Base-by-base conservation (phyloP, 83 land plant species). In the Diphasiastrum complanatum region DNA sequence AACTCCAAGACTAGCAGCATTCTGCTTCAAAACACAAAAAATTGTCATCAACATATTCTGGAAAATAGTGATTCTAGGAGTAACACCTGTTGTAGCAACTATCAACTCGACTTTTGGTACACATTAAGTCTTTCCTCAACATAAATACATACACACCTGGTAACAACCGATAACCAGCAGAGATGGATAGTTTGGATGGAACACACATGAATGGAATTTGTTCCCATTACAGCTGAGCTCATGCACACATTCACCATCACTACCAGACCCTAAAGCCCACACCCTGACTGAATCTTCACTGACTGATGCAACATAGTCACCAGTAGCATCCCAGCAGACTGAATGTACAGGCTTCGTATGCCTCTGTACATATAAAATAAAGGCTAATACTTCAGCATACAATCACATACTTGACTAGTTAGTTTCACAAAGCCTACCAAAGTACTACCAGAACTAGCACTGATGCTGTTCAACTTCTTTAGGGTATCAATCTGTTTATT, bases 251-350 rank as follows among this genome's bases (percentile, higher is more conserved):
- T 83, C 97, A 2, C 86, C 97, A 38, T 84, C 97, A 20, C 60
- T 63, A 27, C 92, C 97, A 5, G 89, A 71, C 23, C 84, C 73
- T 25, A 91, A 34, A 10, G 73, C 65, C 97, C 97, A 91, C 0
- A 91, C 97, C 54, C 97, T 73, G 19, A 91, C 97, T 1, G 93
- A 91, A 51, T 91, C 97, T 75, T 91, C 97, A 63, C 97, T 86
- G 2, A 91, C 97, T 52, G 97, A 91, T n/a, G 93, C 97, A 35
- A 91, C 54, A 30, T 63, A 75, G 36, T 84, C 87, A 16, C 97
- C 97, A 47, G 78, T 53, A 25, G 78, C 63, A 65, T 91, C 81
- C 97, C 97, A 91, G 55, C 97, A 91, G 0, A 91, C 76, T 14
- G 93, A 91, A 48, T 84, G 81, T 26, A 91, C 80, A 46, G 84